phyloP scores from a whole-genome alignment of 176 grass and related monocot species.

The sorghum (Sorghum bicolor) region Sorghum_bicolor_NCBIv3 NC_012870.2:74780501-74781000 shows the following conservation, averaged over 20 bases:
- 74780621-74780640: background rate
- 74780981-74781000: slow-evolving; percentile 76
- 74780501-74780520: background rate
- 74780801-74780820: slow-evolving; percentile 75
- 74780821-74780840: slow-evolving; percentile 78
- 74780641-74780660: too few relatives aligned
- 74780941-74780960: slow-evolving; percentile 52
- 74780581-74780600: background rate
- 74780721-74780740: slow-evolving; percentile 70
- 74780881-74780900: slow-evolving; percentile 64
- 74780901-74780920: slow-evolving; percentile 77
- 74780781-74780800: slow-evolving; percentile 85
- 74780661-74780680: background rate
- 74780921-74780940: slow-evolving; percentile 78
- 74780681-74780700: background rate
- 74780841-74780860: slow-evolving; percentile 78
- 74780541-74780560: background rate
- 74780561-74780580: background rate
- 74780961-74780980: slow-evolving; percentile 71
- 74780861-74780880: slow-evolving; percentile 94
- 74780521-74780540: background rate
- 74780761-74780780: slow-evolving; percentile 90
- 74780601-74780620: too few relatives aligned
- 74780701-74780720: slow-evolving; percentile 43
- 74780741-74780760: slow-evolving; percentile 94